phyloP scores from a whole-genome alignment of 352 stramenopile species.

The Chrysophaeum taylorii region DNA sequence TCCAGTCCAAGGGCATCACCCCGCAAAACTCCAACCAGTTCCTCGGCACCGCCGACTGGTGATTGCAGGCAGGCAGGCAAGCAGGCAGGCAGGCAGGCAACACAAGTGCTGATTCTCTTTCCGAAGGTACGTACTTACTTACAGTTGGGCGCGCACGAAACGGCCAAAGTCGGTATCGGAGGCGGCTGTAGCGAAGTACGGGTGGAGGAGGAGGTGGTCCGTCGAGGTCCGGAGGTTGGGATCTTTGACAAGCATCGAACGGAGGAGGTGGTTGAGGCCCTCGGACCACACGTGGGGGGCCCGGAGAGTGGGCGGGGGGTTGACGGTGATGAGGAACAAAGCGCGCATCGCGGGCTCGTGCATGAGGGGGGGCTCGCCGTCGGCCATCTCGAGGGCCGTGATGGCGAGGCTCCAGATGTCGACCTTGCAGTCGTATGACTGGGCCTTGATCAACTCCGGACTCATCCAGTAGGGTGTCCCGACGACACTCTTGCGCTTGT shows the following conservation, averaged over 20 bases:
- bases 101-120: too few relatives aligned
- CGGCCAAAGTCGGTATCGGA: slow-evolving; percentile 43
- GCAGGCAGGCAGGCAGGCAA: too few relatives aligned
- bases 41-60: slow-evolving; percentile 53
- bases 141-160: too few relatives aligned
- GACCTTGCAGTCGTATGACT: slow-evolving; percentile 29
- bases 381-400: slow-evolving; percentile 74
- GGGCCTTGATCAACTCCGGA: slow-evolving; percentile 71
- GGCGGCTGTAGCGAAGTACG: slow-evolving; percentile 55
- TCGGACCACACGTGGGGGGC: slow-evolving; percentile 57
- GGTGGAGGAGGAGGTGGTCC: slow-evolving; percentile 66
- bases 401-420: slow-evolving; percentile 50
- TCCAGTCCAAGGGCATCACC: slow-evolving; percentile 54
- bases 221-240: slow-evolving; percentile 54
- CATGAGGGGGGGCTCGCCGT: slow-evolving; percentile 73
- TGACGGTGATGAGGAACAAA: slow-evolving; percentile 56
- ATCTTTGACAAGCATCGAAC: slow-evolving; percentile 15
- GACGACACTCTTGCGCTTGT: slow-evolving; percentile 59
- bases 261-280: slow-evolving; percentile 63
- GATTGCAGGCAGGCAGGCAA: too few relatives aligned
- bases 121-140: too few relatives aligned
- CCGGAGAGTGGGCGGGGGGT: slow-evolving; percentile 59
- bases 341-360: slow-evolving; percentile 73
- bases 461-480: slow-evolving; percentile 87
- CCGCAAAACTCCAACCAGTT: slow-evolving; percentile 60